Percentiles rank a stretch among this genome's conserved stretches.
phyloP scores from a whole-genome alignment of 176 grass and related monocot species.

The Zea luxurians region DNA sequence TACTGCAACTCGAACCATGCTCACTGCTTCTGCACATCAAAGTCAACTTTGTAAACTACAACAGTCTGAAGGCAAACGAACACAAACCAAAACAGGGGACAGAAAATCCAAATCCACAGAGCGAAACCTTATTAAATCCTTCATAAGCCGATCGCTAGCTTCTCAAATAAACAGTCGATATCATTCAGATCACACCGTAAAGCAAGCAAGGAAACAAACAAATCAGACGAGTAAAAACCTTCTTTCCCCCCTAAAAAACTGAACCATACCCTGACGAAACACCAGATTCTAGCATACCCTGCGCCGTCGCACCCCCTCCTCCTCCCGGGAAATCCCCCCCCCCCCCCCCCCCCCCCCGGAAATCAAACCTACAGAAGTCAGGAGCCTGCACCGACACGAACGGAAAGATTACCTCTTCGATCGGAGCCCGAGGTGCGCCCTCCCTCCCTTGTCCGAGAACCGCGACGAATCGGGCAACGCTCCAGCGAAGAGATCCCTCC shows the following conservation, averaged over 20 bases:
- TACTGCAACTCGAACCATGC: not conserved
- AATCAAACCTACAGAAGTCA: not conserved
- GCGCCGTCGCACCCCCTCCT: no score
- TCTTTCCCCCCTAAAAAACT: not conserved
- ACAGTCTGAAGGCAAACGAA: constrained; percentile 4
- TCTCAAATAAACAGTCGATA: not conserved
- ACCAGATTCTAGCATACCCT: not conserved
- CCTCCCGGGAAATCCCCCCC: no score
- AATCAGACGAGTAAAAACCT: not conserved
- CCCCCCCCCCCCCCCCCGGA: no score
- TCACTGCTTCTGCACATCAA: not conserved
- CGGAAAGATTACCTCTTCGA: constrained; percentile 51
- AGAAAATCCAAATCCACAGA: constrained; percentile 2
- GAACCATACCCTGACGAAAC: not conserved
- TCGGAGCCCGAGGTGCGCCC: not conserved
- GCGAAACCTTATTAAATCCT: not conserved
- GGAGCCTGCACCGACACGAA: not conserved
- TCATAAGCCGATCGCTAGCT: not conserved
- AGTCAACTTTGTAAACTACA: not conserved
- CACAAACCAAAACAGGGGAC: not conserved
- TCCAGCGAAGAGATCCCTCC: constrained; percentile 1
- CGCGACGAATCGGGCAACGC: not conserved
- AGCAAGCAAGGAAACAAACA: not conserved
- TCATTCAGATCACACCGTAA: constrained; percentile 32
- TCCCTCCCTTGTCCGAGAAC: not conserved